Conservation (phyloP, 2,329 filamentous ascomycete genomes). For the Arthrobotrys musiformis region DNA sequence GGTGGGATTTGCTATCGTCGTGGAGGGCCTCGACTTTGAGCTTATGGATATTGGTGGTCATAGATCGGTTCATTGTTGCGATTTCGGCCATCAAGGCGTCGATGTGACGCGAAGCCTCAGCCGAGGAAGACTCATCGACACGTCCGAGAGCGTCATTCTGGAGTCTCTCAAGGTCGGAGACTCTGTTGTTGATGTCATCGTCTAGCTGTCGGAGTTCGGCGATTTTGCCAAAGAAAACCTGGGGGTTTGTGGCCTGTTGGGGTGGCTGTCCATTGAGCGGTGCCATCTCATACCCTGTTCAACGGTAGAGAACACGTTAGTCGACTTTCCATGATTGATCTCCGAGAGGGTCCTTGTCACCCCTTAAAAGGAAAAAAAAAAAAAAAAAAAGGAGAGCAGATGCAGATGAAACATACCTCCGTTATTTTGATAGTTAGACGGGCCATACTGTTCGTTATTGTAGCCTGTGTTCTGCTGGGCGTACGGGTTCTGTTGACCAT, state of each 20-base stretch:
- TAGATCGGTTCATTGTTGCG: conserved; percentile 81
- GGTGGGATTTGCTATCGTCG: conserved; percentile 77
- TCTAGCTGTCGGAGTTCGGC: conserved; percentile 67
- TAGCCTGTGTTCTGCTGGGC: conserved; percentile 51
- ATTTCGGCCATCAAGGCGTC: conserved; percentile 80
- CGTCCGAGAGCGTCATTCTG: conserved; percentile 79
- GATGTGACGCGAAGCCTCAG: conserved; percentile 74
- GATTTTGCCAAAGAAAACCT: conserved; percentile 57
- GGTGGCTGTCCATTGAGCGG: conserved; percentile 37
- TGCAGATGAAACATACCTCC: conserved; percentile 23
- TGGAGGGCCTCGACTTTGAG: conserved; percentile 86
- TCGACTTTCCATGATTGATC: neutral
- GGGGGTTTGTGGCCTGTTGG: conserved; percentile 39
- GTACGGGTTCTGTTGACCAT: conserved; percentile 56
- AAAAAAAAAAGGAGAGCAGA: too few species aligned
- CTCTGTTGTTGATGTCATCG: conserved; percentile 76
- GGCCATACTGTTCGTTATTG: conserved; percentile 54
- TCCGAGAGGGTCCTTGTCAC: too few species aligned
- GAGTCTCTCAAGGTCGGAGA: conserved; percentile 76
- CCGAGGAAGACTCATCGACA: conserved; percentile 75
- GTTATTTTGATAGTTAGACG: conserved; percentile 39
- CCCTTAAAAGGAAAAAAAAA: too few species aligned
- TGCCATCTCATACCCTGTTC: conserved; percentile 52
- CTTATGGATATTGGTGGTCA: conserved; percentile 80
- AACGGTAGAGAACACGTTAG: neutral